These are phyloP conservation scores for Niebla homalea DNA, from an alignment of 495 filamentous ascomycete species.

Conservation along the genomic window DNA sequence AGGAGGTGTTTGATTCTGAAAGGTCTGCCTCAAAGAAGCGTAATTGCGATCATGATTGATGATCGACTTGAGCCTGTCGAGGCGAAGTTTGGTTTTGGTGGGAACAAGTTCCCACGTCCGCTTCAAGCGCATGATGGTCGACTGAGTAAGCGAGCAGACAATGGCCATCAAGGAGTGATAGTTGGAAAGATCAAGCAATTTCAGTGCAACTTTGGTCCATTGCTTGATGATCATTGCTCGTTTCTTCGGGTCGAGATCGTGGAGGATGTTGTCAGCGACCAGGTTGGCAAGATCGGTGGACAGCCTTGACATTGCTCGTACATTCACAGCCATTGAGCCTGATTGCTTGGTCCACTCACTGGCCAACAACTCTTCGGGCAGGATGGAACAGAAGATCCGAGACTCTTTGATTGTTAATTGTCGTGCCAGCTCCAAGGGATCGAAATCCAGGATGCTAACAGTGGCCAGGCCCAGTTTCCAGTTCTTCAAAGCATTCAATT, in stretches of 20 bases:
- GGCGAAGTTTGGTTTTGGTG: conserved; percentile 64
- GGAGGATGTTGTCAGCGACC: conserved; percentile 89
- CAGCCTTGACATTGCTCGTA: conserved; percentile 84
- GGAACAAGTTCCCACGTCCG: conserved; percentile 90
- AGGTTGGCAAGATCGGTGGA: conserved; percentile 86
- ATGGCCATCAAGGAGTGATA: conserved; percentile 97
- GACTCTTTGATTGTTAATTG: conserved; percentile 93
- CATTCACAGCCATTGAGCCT: conserved; percentile 71
- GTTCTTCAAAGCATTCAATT: conserved; percentile 54
- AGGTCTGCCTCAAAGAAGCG: conserved; percentile 70
- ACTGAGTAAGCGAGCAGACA: conserved; percentile 82
- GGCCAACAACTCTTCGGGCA: conserved; percentile 85
- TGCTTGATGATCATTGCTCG: conserved; percentile 87
- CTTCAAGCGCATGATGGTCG: conserved; percentile 80
- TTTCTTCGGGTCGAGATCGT: conserved; percentile 77
- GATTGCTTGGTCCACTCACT: conserved; percentile 85
- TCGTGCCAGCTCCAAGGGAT: conserved; percentile 80
- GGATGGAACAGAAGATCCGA: conserved; percentile 80
- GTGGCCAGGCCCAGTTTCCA: conserved; percentile 57
- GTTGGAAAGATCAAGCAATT: conserved; percentile 81
- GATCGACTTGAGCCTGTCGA: conserved; percentile 64
- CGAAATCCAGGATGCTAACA: conserved; percentile 81
- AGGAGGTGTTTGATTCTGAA: conserved; percentile 80
- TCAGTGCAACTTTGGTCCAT: conserved; percentile 91
- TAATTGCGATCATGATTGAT: conserved; percentile 88